Evolutionary conservation across 2,329 filamentous ascomycete genomes (phyloP).

Genomic region (Aspergillus ibericus): DNA sequence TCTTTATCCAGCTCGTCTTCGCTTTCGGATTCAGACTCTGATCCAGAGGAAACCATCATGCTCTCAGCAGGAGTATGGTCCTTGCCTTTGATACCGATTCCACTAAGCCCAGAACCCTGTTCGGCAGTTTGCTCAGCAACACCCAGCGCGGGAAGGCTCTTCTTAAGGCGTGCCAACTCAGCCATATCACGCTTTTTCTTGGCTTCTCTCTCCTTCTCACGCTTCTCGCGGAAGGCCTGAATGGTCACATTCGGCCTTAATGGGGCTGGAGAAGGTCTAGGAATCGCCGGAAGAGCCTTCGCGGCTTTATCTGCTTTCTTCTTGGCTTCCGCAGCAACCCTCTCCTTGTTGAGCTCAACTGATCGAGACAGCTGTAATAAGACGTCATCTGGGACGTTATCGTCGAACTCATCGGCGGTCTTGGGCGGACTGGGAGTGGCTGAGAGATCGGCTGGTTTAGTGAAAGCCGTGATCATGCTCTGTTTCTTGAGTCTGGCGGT

Average conservation of each 20-base stretch:
- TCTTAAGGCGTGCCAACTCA: conserved; percentile 68
- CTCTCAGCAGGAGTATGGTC: conserved; percentile 74
- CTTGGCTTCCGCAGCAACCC: conserved; percentile 33
- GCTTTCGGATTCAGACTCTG: conserved; percentile 69
- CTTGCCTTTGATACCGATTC: conserved; percentile 72
- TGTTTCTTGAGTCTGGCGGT: conserved; percentile 47
- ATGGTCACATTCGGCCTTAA: conserved; percentile 40
- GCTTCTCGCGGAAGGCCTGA: conserved; percentile 68
- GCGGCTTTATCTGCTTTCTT: conserved; percentile 27
- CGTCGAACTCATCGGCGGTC: conserved; percentile 42
- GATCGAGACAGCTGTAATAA: conserved; percentile 44
- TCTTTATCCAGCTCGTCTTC: conserved; percentile 75
- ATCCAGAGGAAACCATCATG: conserved; percentile 77
- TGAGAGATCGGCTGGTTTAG: conserved; percentile 37
- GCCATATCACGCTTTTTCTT: conserved; percentile 71
- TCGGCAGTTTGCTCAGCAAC: conserved; percentile 61
- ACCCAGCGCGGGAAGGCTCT: conserved; percentile 50
- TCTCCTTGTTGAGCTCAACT: conserved; percentile 44
- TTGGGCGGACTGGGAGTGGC: conserved; percentile 33
- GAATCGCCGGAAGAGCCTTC: conserved; percentile 24
- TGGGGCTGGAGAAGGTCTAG: conserved; percentile 29
- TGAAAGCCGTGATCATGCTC: conserved; percentile 42
- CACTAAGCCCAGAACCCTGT: conserved; percentile 75
- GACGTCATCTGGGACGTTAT: conserved; percentile 43
- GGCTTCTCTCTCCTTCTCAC: conserved; percentile 72